Evolutionary conservation across 106 monocot genomes (phyloP), one percentile per base, ranked within the genome.

Genomic region (Agapanthus africanus): DNA sequence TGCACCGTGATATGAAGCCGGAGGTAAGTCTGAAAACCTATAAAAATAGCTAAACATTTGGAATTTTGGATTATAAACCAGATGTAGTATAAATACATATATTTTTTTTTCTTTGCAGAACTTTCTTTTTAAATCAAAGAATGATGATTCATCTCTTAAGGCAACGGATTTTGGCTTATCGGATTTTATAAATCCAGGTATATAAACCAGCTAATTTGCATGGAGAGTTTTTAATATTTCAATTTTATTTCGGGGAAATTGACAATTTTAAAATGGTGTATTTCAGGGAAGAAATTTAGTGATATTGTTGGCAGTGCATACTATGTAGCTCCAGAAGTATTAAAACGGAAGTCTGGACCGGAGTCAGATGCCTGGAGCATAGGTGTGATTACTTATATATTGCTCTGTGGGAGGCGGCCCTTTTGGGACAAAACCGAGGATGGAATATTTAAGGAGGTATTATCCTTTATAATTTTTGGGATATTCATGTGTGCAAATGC

Each of bases 311-410:
- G 94, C 18, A 94, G 94, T 81, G 94, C 94, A 19, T 94, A 90
- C 37, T 95, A 95, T 76, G 91, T 95, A 52, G 95, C 95, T 42
- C 95, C 95, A 21, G 95, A 95, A 74, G 95, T 95, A 34, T 54
- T 95, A 56, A 91, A 83, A 63, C 85, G 91, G 4, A 85, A 69
- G 63, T 95, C 95, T 32, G 95, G 95, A 2, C 95, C 95, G 35
- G 95, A 91, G 60, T 95, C 95, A 28, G 95, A 95, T 83, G 95
- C 82, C 59, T 95, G 95, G 95, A 95, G 95, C 65, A 91, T 95
- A 69, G 95, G 95, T 15, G 95, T 95, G n/a, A 95, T 95, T 63
- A 95, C 95, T 3, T 95, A 95, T 65, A 95, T 95, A 73, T 81
- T 95, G 59, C 87, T 95, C 22, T 91, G 95, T 78, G 95, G 95